These are phyloP conservation scores for Leucaena leucocephala DNA, from an alignment of 306 rosid genomes.

Conservation along the genomic window DNA sequence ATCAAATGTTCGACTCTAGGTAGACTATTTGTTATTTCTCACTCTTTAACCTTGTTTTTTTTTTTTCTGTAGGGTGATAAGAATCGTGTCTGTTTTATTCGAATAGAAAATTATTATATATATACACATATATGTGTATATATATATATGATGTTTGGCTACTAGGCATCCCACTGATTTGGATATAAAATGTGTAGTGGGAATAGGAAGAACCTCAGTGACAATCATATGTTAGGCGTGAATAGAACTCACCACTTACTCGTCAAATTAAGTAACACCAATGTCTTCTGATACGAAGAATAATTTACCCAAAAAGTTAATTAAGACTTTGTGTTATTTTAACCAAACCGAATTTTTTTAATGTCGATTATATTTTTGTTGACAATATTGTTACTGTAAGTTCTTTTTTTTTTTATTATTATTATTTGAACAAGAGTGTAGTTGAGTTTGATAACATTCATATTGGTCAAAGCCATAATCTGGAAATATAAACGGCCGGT, in stretches of 20 bases:
- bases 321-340: too few species aligned
- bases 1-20: neutral
- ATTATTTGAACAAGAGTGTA: neutral
- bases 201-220: neutral
- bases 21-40: neutral
- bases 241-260: neutral
- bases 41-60: neutral
- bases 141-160: neutral
- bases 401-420: too few species aligned
- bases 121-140: too few species aligned
- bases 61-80: neutral
- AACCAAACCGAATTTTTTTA: too few species aligned
- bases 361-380: too few species aligned
- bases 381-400: too few species aligned
- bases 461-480: too few species aligned
- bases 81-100: neutral
- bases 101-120: neutral
- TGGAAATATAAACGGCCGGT: too few species aligned
- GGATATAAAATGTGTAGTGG: constrained; percentile 9
- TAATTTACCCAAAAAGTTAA: too few species aligned
- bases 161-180: neutral
- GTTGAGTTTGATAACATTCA: neutral
- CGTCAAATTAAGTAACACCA: neutral
- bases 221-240: neutral
- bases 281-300: neutral